A percentile compares a stretch with the other conserved stretches of the same genome.
phyloP scores from a whole-genome alignment of 768 basidiomycete genomes.

The Mycena indigotica region DNA sequence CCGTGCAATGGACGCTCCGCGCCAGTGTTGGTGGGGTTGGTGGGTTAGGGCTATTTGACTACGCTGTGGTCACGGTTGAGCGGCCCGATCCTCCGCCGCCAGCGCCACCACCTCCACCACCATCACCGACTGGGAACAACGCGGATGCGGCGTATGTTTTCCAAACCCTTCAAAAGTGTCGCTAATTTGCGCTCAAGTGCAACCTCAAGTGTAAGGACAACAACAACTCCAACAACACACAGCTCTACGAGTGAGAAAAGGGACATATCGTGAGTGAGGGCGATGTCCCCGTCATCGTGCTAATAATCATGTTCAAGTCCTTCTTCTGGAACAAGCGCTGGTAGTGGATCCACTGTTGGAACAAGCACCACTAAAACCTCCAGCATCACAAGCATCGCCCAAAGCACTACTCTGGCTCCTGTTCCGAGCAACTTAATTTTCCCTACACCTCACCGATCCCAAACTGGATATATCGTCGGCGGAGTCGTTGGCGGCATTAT shows the following conservation, averaged over 20 bases:
- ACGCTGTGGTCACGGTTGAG: slow-evolving; percentile 2
- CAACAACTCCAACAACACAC: background rate
- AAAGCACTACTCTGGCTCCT: background rate
- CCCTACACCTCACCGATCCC: background rate
- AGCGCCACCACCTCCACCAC: background rate
- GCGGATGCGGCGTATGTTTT: background rate
- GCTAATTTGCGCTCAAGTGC: background rate
- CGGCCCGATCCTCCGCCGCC: background rate
- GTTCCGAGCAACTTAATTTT: background rate
- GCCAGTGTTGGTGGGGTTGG: background rate
- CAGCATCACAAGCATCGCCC: background rate
- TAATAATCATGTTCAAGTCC: too few relatives aligned
- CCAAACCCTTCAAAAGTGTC: background rate
- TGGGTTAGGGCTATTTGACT: background rate
- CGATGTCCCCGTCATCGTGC: too few relatives aligned
- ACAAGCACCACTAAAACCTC: background rate
- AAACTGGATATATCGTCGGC: background rate
- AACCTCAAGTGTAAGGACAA: background rate
- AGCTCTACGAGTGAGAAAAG: background rate
- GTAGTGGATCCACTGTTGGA: background rate
- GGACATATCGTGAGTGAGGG: too few relatives aligned
- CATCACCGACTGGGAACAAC: background rate
- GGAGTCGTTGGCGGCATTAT: background rate
- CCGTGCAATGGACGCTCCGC: background rate
- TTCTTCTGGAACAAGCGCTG: background rate